Evolutionary conservation across 164 flowering plant species (phyloP).

Genomic region (Chloranthus sessilifolius): DNA sequence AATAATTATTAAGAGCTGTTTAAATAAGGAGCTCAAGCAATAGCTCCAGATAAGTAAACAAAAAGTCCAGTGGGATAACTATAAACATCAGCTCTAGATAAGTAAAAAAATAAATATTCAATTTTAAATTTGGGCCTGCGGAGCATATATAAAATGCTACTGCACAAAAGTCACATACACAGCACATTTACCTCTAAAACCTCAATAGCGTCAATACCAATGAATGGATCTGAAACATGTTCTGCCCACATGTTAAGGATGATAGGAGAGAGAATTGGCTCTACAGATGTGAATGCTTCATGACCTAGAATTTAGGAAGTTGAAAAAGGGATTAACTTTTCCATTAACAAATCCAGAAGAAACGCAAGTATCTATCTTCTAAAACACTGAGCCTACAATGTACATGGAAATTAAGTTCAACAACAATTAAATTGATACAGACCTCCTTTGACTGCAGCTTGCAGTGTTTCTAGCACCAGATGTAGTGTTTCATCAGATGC

Average conservation of each 20-base stretch:
- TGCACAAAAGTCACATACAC: no score
- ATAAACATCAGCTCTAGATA: no score
- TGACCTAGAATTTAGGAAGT: slow-evolving; percentile 38
- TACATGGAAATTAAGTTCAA: slow-evolving; percentile 2
- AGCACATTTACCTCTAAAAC: slow-evolving; percentile 89
- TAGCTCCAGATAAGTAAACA: no score
- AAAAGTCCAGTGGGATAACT: no score
- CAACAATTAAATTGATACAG: slow-evolving; percentile 2
- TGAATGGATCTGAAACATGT: slow-evolving; percentile 87
- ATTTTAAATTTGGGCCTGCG: no score
- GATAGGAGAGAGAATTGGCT: slow-evolving; percentile 70
- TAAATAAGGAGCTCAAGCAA: no score
- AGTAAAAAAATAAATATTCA: no score
- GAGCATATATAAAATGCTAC: no score
- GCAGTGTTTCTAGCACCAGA: slow-evolving; percentile 85
- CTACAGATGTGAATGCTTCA: slow-evolving; percentile 50
- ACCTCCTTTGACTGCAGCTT: slow-evolving; percentile 79
- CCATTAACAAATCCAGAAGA: slow-evolving; percentile 4
- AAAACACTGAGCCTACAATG: not conserved
- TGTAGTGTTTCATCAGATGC: slow-evolving; percentile 92
- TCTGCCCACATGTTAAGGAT: slow-evolving; percentile 75
- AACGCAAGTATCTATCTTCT: not conserved
- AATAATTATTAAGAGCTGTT: no score
- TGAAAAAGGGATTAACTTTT: slow-evolving; percentile 7
- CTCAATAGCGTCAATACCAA: slow-evolving; percentile 81